A percentile compares a stretch with the other conserved stretches of the same genome.
phyloP scores from a whole-genome alignment of 75 land plant genomes.

The Pinus albicaulis region DNA sequence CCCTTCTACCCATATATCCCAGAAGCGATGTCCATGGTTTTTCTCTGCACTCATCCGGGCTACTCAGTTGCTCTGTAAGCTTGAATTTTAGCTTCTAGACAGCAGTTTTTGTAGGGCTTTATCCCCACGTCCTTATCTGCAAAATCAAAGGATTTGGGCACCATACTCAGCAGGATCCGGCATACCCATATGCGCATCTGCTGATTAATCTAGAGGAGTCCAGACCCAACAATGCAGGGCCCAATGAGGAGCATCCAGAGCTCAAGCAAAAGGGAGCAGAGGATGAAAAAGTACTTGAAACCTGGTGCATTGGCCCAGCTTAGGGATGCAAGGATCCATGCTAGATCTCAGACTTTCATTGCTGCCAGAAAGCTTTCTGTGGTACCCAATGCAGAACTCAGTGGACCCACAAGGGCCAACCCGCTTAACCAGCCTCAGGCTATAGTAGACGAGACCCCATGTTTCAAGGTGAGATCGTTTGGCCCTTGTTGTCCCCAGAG shows the following conservation, averaged over 20 bases:
- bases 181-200: too few relatives aligned
- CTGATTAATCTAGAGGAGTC: too few relatives aligned
- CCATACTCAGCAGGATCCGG: too few relatives aligned
- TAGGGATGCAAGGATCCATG: conserved; percentile 42
- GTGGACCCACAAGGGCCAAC: background rate
- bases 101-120: too few relatives aligned
- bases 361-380: background rate
- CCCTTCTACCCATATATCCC: too few relatives aligned
- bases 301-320: conserved; percentile 67
- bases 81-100: too few relatives aligned
- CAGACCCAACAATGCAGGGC: background rate
- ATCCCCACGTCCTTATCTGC: too few relatives aligned
- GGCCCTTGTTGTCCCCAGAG: conserved; percentile 51
- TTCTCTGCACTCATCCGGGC: too few relatives aligned
- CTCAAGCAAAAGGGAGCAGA: conserved; percentile 15
- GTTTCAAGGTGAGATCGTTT: conserved; percentile 19
- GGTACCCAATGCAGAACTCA: background rate
- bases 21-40: too few relatives aligned
- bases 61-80: too few relatives aligned
- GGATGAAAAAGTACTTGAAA: conserved; percentile 32
- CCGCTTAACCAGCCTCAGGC: background rate
- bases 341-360: conserved; percentile 11
- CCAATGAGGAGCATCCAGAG: background rate
- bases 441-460: conserved; percentile 13
- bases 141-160: too few relatives aligned